Evolutionary conservation across 371 early-diverging fungal genomes (phyloP).

Genomic region (Rozella allomycis): DNA sequence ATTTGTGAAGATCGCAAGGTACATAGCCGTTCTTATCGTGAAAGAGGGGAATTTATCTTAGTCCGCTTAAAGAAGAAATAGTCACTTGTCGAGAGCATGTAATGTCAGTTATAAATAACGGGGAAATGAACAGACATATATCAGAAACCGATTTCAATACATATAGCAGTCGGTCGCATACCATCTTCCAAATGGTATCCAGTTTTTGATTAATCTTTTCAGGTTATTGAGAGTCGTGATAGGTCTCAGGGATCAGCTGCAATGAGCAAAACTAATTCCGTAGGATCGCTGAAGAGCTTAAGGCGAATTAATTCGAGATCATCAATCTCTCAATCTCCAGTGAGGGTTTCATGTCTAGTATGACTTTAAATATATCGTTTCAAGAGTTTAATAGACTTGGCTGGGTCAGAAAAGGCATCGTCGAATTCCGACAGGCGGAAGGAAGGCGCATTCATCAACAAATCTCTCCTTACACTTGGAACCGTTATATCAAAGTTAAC

Average conservation of each 20-base stretch:
- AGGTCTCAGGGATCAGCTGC: constrained; percentile 73
- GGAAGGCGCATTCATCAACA: constrained; percentile 87
- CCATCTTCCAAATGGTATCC: constrained; percentile 72
- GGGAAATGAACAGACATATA: constrained; percentile 60
- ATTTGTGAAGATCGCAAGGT: constrained; percentile 54
- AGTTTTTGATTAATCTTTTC: too few relatives aligned
- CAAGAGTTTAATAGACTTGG: constrained; percentile 78
- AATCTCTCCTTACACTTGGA: constrained; percentile 60
- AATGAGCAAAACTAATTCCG: background rate
- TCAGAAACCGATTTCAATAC: constrained; percentile 66
- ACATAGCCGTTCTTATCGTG: constrained; percentile 1
- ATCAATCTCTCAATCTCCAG: too few relatives aligned
- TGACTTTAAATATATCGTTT: too few relatives aligned
- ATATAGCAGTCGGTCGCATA: constrained; percentile 66
- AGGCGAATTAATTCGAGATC: too few relatives aligned
- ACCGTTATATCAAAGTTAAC: constrained; percentile 69
- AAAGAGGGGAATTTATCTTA: constrained; percentile 67
- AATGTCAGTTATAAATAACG: constrained; percentile 43
- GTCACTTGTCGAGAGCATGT: constrained; percentile 64
- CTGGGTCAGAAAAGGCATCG: constrained; percentile 77
- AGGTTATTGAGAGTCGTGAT: too few relatives aligned
- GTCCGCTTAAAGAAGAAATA: constrained; percentile 63
- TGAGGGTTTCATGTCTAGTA: too few relatives aligned
- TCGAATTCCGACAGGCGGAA: constrained; percentile 50
- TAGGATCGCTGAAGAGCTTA: background rate